Conservation (phyloP, 441 rosid genomes). For the Rhodomyrtus psidioides region DNA sequence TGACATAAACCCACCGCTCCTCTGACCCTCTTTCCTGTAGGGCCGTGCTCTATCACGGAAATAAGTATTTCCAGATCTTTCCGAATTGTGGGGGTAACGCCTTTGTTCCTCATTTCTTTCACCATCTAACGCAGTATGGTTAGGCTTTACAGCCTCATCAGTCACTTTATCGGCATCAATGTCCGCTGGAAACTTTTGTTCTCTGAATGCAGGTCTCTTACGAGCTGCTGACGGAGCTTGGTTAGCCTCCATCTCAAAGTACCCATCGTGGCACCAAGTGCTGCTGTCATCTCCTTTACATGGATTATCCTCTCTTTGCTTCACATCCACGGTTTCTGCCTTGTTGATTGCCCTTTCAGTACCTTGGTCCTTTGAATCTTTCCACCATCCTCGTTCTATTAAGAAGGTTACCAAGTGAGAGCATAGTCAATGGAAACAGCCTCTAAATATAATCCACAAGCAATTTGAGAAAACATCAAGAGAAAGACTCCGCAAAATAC, state of each 20-base stretch:
- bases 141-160: slow-evolving; percentile 25
- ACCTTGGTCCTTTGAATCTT: slow-evolving; percentile 45
- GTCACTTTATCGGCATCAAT: slow-evolving; percentile 23
- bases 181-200: slow-evolving; percentile 47
- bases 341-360: slow-evolving; percentile 27
- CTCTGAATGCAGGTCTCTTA: slow-evolving; percentile 85
- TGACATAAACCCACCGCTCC: slow-evolving; percentile 16
- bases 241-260: slow-evolving; percentile 45
- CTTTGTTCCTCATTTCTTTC: slow-evolving; percentile 53
- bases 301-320: slow-evolving; percentile 32
- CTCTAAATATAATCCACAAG: not conserved
- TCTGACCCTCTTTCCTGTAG: slow-evolving; percentile 36
- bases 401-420: not conserved
- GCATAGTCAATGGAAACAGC: not conserved
- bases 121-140: slow-evolving; percentile 3
- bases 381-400: slow-evolving; percentile 52
- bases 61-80: slow-evolving; percentile 35
- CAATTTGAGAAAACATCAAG: not conserved
- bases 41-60: slow-evolving; percentile 25
- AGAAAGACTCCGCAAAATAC: not conserved
- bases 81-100: slow-evolving; percentile 21
- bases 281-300: slow-evolving; percentile 31
- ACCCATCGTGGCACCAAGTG: slow-evolving; percentile 62
- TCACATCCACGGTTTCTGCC: slow-evolving; percentile 16
- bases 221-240: slow-evolving; percentile 23